Percentiles rank a stretch among this genome's conserved stretches.
Conservation (phyloP, 495 filamentous ascomycete genomes). For the Durotheca rogersii region DNA sequence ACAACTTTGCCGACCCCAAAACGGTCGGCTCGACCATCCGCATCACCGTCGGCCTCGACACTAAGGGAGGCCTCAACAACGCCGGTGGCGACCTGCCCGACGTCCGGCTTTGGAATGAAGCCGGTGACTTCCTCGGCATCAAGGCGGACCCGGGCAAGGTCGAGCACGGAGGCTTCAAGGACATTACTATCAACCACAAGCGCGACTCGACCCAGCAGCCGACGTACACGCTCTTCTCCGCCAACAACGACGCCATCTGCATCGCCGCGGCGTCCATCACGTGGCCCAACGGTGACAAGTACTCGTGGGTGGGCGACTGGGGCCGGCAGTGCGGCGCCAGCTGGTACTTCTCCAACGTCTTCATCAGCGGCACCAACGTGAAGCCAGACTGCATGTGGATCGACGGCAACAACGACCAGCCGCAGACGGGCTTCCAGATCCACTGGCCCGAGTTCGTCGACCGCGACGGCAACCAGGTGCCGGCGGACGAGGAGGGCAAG, state of each 20-base stretch:
- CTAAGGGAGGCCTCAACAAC: constrained; percentile 19
- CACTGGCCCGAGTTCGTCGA: constrained; percentile 33
- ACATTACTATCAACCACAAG: constrained; percentile 28
- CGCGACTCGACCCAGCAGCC: constrained; percentile 24
- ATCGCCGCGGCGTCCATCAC: constrained; percentile 30
- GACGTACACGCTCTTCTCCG: constrained; percentile 34
- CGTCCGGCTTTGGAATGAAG: constrained; percentile 36
- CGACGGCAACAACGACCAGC: constrained; percentile 33
- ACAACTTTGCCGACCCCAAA: constrained; percentile 15
- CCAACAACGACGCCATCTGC: constrained; percentile 37
- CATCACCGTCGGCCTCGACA: constrained; percentile 33
- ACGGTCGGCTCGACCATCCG: constrained; percentile 22
- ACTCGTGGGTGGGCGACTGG: constrained; percentile 36
- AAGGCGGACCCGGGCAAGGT: constrained; percentile 24
- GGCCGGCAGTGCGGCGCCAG: constrained; percentile 27
- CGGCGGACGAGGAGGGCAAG: background rate
- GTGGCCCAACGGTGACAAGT: constrained; percentile 28
- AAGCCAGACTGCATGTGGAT: constrained; percentile 38
- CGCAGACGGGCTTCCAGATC: constrained; percentile 36
- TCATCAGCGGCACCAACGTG: constrained; percentile 45
- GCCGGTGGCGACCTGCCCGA: constrained; percentile 37
- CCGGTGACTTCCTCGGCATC: constrained; percentile 30
- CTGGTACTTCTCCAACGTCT: constrained; percentile 47
- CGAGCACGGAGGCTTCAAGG: constrained; percentile 19
- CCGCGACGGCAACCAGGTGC: constrained; percentile 3